A percentile compares a stretch with the other conserved stretches of the same genome.
Conservation (phyloP, 2,329 filamentous ascomycete genomes). For the Cercospora sojina region DNA sequence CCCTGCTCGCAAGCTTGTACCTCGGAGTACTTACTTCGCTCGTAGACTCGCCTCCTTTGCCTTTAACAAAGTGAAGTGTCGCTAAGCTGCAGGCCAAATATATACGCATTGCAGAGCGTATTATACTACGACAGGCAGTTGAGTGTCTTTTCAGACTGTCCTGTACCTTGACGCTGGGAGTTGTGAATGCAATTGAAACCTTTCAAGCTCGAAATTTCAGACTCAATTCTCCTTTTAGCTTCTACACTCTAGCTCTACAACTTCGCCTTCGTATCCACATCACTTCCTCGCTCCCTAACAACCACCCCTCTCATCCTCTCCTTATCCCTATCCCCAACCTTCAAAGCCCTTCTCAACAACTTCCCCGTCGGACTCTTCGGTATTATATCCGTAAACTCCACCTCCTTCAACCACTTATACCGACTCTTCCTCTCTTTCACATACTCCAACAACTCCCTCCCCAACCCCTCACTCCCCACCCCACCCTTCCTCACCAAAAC, state of each 20-base stretch:
- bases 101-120: too few relatives aligned
- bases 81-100: too few relatives aligned
- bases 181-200: too few relatives aligned
- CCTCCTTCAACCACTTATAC: constrained; percentile 65
- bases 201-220: too few relatives aligned
- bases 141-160: too few relatives aligned
- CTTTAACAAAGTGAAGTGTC: too few relatives aligned
- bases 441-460: constrained; percentile 55
- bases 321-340: constrained; percentile 45
- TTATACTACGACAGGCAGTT: too few relatives aligned
- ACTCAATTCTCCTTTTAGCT: too few relatives aligned
- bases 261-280: constrained; percentile 17
- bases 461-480: constrained; percentile 29
- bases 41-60: too few relatives aligned
- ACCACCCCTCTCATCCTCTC: constrained; percentile 25
- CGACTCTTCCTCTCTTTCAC: constrained; percentile 66
- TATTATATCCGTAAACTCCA: constrained; percentile 63
- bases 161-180: too few relatives aligned
- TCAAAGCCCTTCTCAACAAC: constrained; percentile 63
- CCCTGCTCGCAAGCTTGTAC: too few relatives aligned
- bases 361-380: constrained; percentile 74
- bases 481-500: constrained; percentile 47
- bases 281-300: constrained; percentile 22
- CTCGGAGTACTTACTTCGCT: too few relatives aligned
- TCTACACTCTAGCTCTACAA: constrained; percentile 12